These are phyloP conservation scores for Capronia coronata DNA, from an alignment of 2,329 filamentous ascomycete genomes.

Conservation along the genomic window DNA sequence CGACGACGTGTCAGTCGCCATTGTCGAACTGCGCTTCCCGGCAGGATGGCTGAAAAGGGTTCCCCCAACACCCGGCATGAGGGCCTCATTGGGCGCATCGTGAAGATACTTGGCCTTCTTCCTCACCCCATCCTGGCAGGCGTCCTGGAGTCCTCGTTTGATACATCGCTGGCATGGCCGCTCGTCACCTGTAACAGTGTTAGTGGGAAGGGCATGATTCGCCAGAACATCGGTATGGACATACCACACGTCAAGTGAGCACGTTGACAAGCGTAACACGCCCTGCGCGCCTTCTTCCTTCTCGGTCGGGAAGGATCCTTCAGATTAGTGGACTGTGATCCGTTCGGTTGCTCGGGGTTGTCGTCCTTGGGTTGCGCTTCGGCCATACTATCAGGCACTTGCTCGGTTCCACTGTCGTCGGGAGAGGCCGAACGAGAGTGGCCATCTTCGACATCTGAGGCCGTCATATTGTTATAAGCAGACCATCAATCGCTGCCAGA, in stretches of 20 bases:
- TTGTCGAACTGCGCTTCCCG: slow-evolving; percentile 32
- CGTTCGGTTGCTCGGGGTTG: slow-evolving; percentile 55
- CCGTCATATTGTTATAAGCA: slow-evolving; percentile 32
- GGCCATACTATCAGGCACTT: slow-evolving; percentile 35
- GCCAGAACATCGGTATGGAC: slow-evolving; percentile 38
- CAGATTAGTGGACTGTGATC: slow-evolving; percentile 44
- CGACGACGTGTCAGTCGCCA: slow-evolving; percentile 30
- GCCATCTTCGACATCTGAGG: slow-evolving; percentile 34
- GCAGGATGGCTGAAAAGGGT: slow-evolving; percentile 51
- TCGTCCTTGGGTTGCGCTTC: slow-evolving; percentile 37
- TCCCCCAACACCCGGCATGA: slow-evolving; percentile 75
- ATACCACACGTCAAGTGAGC: slow-evolving; percentile 97
- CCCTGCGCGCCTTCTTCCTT: slow-evolving; percentile 90
- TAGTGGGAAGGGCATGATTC: slow-evolving; percentile 23
- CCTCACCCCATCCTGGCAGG: slow-evolving; percentile 89
- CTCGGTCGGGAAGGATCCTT: slow-evolving; percentile 87
- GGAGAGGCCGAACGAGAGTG: slow-evolving; percentile 32
- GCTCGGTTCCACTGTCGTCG: slow-evolving; percentile 36
- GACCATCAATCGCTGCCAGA: slow-evolving; percentile 20
- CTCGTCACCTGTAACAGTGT: slow-evolving; percentile 67
- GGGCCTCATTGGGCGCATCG: slow-evolving; percentile 82
- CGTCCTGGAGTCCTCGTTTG: slow-evolving; percentile 82
- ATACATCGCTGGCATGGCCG: slow-evolving; percentile 89
- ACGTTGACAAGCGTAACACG: slow-evolving; percentile 93
- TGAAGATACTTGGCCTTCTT: slow-evolving; percentile 99